phyloP scores from a whole-genome alignment of 495 filamentous ascomycete species.

The Umbilicaria muhlenbergii region DNA sequence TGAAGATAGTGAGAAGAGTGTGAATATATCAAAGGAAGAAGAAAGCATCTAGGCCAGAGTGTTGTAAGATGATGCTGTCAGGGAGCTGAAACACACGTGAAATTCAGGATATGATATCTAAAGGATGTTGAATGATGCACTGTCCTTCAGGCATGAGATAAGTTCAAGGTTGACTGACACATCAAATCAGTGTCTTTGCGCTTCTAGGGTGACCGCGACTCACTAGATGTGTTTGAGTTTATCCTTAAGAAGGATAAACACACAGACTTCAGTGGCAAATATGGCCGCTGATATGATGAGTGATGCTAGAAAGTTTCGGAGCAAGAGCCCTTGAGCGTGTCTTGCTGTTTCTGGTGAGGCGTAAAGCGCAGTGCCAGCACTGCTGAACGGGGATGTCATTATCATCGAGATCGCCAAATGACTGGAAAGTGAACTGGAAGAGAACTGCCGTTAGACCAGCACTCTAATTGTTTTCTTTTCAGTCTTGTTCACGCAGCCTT shows the following conservation, averaged over 20 bases:
- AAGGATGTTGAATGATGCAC: too few relatives aligned
- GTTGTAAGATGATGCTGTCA: not conserved
- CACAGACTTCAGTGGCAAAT: not conserved
- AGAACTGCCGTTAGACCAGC: not conserved
- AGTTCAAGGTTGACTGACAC: too few relatives aligned
- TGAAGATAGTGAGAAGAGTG: constrained; percentile 1
- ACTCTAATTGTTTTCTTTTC: not conserved
- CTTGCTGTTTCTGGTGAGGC: constrained; percentile 1
- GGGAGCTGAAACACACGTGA: not conserved
- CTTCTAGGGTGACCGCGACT: too few relatives aligned
- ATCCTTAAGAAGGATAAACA: not conserved
- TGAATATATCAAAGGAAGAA: constrained; percentile 5
- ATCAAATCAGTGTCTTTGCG: too few relatives aligned
- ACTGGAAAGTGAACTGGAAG: too few relatives aligned
- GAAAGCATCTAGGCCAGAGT: not conserved
- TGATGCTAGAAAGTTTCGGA: constrained; percentile 1
- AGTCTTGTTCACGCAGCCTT: not conserved
- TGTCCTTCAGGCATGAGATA: too few relatives aligned
- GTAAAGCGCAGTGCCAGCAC: constrained; percentile 1
- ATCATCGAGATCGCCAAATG: too few relatives aligned
- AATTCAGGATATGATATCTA: not conserved
- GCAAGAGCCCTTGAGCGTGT: constrained; percentile 1
- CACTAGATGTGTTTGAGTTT: too few relatives aligned
- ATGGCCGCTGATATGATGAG: not conserved
- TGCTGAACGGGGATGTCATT: constrained; percentile 1